phyloP scores from a whole-genome alignment of 306 rosid genomes.

The Dryas drummondii region DNA sequence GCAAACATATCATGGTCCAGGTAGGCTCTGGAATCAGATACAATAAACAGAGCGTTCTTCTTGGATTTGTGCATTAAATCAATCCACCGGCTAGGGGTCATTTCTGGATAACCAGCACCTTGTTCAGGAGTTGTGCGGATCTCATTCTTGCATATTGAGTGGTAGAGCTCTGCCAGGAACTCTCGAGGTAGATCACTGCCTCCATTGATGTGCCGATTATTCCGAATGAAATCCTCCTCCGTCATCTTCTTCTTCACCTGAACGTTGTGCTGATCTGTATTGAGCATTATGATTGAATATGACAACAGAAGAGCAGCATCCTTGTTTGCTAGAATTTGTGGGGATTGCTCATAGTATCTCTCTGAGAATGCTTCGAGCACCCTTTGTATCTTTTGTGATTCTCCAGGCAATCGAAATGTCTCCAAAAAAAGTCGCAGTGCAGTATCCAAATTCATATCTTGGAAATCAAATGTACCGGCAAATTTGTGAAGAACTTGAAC shows the following conservation, averaged over 20 bases:
- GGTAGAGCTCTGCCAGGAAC: slow-evolving; percentile 75
- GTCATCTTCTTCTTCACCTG: slow-evolving; percentile 99
- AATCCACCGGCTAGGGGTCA: slow-evolving; percentile 96
- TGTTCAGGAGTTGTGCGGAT: slow-evolving; percentile 94
- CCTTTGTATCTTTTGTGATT: slow-evolving; percentile 97
- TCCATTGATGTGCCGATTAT: slow-evolving; percentile 88
- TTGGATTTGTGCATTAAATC: slow-evolving; percentile 89
- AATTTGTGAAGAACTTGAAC: slow-evolving; percentile 99
- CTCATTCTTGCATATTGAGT: slow-evolving; percentile 95
- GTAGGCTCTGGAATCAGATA: slow-evolving; percentile 82
- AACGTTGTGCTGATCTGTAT: slow-evolving; percentile 94
- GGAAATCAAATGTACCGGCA: slow-evolving; percentile 97
- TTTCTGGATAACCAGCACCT: slow-evolving; percentile 89
- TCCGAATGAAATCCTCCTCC: slow-evolving; percentile 89
- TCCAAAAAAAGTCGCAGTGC: slow-evolving; percentile 92
- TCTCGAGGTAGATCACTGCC: slow-evolving; percentile 95
- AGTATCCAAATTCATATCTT: slow-evolving; percentile 95
- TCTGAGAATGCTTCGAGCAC: slow-evolving; percentile 99
- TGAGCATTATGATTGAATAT: slow-evolving; percentile 88
- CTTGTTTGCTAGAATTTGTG: slow-evolving; percentile 83
- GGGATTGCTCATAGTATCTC: slow-evolving; percentile 96
- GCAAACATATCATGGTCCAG: slow-evolving; percentile 98
- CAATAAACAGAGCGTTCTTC: slow-evolving; percentile 82
- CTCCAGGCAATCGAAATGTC: slow-evolving; percentile 96
- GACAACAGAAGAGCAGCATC: slow-evolving; percentile 95